phyloP scores from a whole-genome alignment of 1,284 basidiomycete genomes.

The Marasmius fiardii region DNA sequence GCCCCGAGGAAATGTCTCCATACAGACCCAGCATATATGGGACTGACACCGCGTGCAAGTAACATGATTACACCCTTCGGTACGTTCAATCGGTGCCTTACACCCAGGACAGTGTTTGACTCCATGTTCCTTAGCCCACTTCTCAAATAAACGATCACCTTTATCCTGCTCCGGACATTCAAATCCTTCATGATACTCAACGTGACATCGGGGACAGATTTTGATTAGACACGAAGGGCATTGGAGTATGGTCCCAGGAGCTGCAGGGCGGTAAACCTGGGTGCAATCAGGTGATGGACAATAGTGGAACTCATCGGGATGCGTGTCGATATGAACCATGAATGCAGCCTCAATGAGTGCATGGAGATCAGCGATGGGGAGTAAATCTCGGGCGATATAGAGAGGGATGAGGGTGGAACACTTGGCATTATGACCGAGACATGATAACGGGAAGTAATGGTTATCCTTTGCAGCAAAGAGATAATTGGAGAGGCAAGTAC shows the following conservation, averaged over 20 bases:
- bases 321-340: slow-evolving; percentile 49
- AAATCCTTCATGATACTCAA: slow-evolving; percentile 63
- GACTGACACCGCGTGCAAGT: slow-evolving; percentile 65
- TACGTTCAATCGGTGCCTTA: slow-evolving; percentile 61
- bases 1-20: slow-evolving; percentile 58
- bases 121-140: slow-evolving; percentile 55
- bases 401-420: slow-evolving; percentile 55
- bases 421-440: slow-evolving; percentile 56
- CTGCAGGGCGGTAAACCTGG: slow-evolving; percentile 59
- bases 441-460: slow-evolving; percentile 63
- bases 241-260: slow-evolving; percentile 50
- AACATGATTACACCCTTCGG: slow-evolving; percentile 76
- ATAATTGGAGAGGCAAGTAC: slow-evolving; percentile 54
- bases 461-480: slow-evolving; percentile 52
- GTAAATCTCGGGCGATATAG: slow-evolving; percentile 40
- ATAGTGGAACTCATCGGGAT: slow-evolving; percentile 58
- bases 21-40: slow-evolving; percentile 76
- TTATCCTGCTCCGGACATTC: slow-evolving; percentile 53
- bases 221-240: slow-evolving; percentile 68
- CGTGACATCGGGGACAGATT: slow-evolving; percentile 65
- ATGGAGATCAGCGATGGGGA: slow-evolving; percentile 49
- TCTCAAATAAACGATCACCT: slow-evolving; percentile 51
- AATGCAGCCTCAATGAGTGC: slow-evolving; percentile 55
- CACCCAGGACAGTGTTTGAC: slow-evolving; percentile 73
- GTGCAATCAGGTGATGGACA: slow-evolving; percentile 75